Evolutionary conservation across 2,329 filamentous ascomycete species (phyloP).

Genomic region (Chrysoporthe austroafricana): DNA sequence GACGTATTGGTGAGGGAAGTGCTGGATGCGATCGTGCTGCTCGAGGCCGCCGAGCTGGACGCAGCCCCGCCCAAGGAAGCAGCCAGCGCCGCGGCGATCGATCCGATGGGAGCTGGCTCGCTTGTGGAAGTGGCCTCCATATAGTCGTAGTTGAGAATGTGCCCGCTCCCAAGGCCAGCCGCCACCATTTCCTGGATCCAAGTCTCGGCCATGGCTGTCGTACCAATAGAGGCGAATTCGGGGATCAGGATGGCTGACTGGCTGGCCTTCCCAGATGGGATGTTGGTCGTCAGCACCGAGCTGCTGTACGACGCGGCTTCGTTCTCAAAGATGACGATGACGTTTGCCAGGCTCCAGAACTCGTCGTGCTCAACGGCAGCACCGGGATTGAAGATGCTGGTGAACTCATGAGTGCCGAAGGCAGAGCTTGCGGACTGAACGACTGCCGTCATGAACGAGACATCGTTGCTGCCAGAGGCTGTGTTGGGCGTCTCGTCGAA

Average conservation of each 20-base stretch:
- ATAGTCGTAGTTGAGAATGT: slow-evolving; percentile 21
- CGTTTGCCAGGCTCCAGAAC: slow-evolving; percentile 16
- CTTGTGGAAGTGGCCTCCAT: slow-evolving; percentile 11
- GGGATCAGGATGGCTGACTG: slow-evolving; percentile 19
- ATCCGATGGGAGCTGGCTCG: slow-evolving; percentile 9
- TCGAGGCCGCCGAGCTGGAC: neutral
- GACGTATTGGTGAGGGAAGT: neutral
- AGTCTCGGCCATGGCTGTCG: neutral
- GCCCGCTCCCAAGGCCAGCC: slow-evolving; percentile 9
- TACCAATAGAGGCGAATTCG: slow-evolving; percentile 5
- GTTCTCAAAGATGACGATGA: slow-evolving; percentile 20
- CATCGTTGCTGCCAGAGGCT: slow-evolving; percentile 22
- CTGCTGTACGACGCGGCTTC: slow-evolving; percentile 14
- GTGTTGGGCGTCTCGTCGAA: slow-evolving; percentile 29
- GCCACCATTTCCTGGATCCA: slow-evolving; percentile 18
- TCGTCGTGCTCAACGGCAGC: slow-evolving; percentile 8
- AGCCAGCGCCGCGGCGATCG: slow-evolving; percentile 2
- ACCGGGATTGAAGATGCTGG: slow-evolving; percentile 25
- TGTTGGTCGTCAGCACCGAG: slow-evolving; percentile 10
- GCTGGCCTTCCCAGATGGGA: slow-evolving; percentile 13
- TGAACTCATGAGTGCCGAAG: slow-evolving; percentile 15
- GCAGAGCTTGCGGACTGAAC: slow-evolving; percentile 9
- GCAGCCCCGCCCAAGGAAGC: neutral
- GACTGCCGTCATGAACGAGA: slow-evolving; percentile 19
- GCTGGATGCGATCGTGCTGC: neutral